Conservation (phyloP, 805 yeast genomes). For the Wickerhamomyces silvicola region DNA sequence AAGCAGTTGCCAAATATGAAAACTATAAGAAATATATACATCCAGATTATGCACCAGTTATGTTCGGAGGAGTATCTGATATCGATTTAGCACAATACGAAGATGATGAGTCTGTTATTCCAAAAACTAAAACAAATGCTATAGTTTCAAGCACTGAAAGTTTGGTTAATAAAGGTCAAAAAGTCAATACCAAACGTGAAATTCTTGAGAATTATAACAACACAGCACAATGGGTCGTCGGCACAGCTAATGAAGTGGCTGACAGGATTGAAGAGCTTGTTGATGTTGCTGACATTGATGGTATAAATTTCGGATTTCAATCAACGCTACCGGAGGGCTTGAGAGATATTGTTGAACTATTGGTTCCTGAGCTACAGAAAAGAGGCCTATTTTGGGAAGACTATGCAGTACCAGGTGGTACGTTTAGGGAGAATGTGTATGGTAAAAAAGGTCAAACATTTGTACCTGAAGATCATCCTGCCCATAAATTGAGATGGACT, state of each 20-base stretch:
- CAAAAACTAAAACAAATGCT: slow-evolving; percentile 26
- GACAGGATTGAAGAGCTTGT: slow-evolving; percentile 34
- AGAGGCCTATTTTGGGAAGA: slow-evolving; percentile 32
- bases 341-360: slow-evolving; percentile 31
- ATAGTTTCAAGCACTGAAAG: slow-evolving; percentile 25
- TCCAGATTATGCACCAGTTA: slow-evolving; percentile 34
- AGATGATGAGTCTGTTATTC: slow-evolving; percentile 26
- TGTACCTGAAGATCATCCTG: slow-evolving; percentile 11
- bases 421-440: slow-evolving; percentile 10
- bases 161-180: slow-evolving; percentile 1
- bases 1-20: slow-evolving; percentile 29
- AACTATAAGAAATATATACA: slow-evolving; percentile 27
- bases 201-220: slow-evolving; percentile 14
- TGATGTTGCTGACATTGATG: slow-evolving; percentile 33
- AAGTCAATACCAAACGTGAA: slow-evolving; percentile 5
- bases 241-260: slow-evolving; percentile 32
- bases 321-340: slow-evolving; percentile 30
- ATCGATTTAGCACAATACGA: slow-evolving; percentile 5
- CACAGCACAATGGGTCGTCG: slow-evolving; percentile 22
- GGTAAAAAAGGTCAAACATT: slow-evolving; percentile 13
- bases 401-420: slow-evolving; percentile 25
- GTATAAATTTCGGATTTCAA: slow-evolving; percentile 35
- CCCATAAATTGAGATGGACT: slow-evolving; percentile 4
- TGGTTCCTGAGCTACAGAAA: slow-evolving; percentile 31
- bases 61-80: slow-evolving; percentile 34